These are phyloP conservation scores for Diaporthe sp. DNA, from an alignment of 2,329 filamentous ascomycete species.

Conservation along the genomic window DNA sequence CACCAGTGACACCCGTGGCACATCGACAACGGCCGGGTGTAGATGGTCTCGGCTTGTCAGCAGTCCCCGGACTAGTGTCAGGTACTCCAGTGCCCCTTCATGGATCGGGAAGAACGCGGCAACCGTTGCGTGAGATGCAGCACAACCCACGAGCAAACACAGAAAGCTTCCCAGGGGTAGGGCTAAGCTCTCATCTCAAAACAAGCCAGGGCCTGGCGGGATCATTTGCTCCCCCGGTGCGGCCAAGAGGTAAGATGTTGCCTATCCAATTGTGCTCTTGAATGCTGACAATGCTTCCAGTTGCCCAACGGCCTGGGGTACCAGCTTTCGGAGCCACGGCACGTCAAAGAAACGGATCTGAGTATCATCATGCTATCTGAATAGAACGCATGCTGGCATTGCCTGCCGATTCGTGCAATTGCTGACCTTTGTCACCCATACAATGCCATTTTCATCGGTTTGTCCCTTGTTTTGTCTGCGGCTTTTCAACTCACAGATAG, in stretches of 20 bases:
- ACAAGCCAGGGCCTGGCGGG: slow-evolving; percentile 32
- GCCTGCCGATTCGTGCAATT: not conserved
- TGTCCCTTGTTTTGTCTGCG: not conserved
- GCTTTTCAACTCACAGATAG: not conserved
- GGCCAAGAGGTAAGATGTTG: slow-evolving; percentile 34
- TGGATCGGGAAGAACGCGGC: slow-evolving; percentile 33
- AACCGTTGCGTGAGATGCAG: slow-evolving; percentile 25
- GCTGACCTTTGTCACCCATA: not conserved
- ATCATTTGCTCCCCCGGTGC: slow-evolving; percentile 10
- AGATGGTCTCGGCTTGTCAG: slow-evolving; percentile 47
- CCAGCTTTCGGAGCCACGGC: not conserved
- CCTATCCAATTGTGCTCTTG: not conserved
- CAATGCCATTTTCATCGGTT: not conserved
- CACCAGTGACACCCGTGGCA: slow-evolving; percentile 52
- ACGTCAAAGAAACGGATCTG: not conserved
- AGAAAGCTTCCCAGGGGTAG: slow-evolving; percentile 35
- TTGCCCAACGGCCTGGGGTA: slow-evolving; percentile 26
- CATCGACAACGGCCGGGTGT: slow-evolving; percentile 47
- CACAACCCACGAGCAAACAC: slow-evolving; percentile 20
- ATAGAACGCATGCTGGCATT: not conserved
- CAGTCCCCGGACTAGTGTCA: slow-evolving; percentile 50
- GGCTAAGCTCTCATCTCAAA: slow-evolving; percentile 41
- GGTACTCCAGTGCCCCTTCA: slow-evolving; percentile 45
- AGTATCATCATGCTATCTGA: slow-evolving; percentile 12
- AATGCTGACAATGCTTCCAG: slow-evolving; percentile 15